Evolutionary conservation across 2,329 filamentous ascomycete species (phyloP), one percentile per base, ranked within the genome.

Genomic region (Endocalyx cinctus): DNA sequence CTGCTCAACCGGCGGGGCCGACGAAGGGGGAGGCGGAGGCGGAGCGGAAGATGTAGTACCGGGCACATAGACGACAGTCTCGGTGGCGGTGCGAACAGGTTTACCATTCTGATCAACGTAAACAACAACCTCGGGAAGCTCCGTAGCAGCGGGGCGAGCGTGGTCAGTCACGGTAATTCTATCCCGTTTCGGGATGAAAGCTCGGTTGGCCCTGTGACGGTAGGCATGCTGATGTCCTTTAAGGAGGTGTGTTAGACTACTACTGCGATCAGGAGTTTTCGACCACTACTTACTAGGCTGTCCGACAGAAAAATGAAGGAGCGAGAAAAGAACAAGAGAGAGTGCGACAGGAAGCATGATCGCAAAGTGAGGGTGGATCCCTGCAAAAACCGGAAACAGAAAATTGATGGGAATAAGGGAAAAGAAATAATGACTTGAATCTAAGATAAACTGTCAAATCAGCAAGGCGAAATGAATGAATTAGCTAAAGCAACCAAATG

Each of bases 51-150:
- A 31, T n/a, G n/a, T n/a, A n/a, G n/a, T n/a, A 27, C 38, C 33
- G 18, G 48, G 45, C 25, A 51, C 38, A 33, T 52, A 51, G 30
- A 53, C 41, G 28, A 66, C 53, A n/a, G 51, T 53, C 31, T 64
- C 58, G 10, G 57, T 66, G 13, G 53, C 50, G 6, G 64, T 72
- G 25, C 62, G 65, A 39, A 78, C 43, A 3, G 67, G 62, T n/a
- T 68, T 62, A 35, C 77, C 76, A 37, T 70, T 54, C 43, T 72
- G 59, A 49, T 84, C 69, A 28, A 82, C 74, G 57, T 74, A 82
- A 47, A 83, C 68, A 17, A 79, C 66, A 31, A 72, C 62, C 37
- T 71, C 61, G 5, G 67, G 63, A 8, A 63, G 45, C 25, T 67
- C 60, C 25, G 65, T 69, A 10, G 64, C 54, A 19, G 51, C 52